These are phyloP conservation scores for Candida ortonii DNA, from an alignment of 805 yeast genomes.

Conservation along the genomic window DNA sequence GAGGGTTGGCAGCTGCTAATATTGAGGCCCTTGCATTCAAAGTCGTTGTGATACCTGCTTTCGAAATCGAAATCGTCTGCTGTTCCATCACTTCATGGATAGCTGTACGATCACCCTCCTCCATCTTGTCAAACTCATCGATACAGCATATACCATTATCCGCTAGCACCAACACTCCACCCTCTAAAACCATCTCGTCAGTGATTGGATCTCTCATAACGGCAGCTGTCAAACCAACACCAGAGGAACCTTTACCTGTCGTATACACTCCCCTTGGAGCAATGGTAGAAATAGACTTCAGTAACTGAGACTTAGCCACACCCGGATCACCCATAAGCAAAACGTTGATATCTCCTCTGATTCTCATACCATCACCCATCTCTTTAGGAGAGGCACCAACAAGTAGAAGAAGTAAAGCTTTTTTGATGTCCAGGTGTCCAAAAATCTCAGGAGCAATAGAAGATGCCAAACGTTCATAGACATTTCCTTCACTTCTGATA, in stretches of 20 bases:
- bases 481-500: slow-evolving; percentile 60
- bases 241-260: slow-evolving; percentile 98
- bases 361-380: slow-evolving; percentile 94
- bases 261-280: slow-evolving; percentile 97
- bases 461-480: slow-evolving; percentile 74
- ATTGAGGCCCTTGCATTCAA: slow-evolving; percentile 94
- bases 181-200: slow-evolving; percentile 96
- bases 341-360: slow-evolving; percentile 94
- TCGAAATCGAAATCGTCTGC: slow-evolving; percentile 94
- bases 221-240: slow-evolving; percentile 98
- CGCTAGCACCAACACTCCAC: slow-evolving; percentile 95
- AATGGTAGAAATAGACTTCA: slow-evolving; percentile 85
- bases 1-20: slow-evolving; percentile 97
- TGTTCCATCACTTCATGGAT: slow-evolving; percentile 99
- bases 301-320: slow-evolving; percentile 95
- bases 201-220: slow-evolving; percentile 99
- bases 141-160: slow-evolving; percentile 98
- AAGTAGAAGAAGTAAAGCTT: slow-evolving; percentile 76
- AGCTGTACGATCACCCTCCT: slow-evolving; percentile 93
- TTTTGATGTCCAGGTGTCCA: slow-evolving; percentile 92
- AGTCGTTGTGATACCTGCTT: slow-evolving; percentile 96
- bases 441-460: slow-evolving; percentile 97
- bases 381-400: slow-evolving; percentile 96
- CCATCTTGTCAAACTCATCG: slow-evolving; percentile 99
- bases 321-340: slow-evolving; percentile 99